Evolutionary conservation across 2,329 filamentous ascomycete species (phyloP), one percentile per base, ranked within the genome.

Genomic region (Colletotrichum godetiae): DNA sequence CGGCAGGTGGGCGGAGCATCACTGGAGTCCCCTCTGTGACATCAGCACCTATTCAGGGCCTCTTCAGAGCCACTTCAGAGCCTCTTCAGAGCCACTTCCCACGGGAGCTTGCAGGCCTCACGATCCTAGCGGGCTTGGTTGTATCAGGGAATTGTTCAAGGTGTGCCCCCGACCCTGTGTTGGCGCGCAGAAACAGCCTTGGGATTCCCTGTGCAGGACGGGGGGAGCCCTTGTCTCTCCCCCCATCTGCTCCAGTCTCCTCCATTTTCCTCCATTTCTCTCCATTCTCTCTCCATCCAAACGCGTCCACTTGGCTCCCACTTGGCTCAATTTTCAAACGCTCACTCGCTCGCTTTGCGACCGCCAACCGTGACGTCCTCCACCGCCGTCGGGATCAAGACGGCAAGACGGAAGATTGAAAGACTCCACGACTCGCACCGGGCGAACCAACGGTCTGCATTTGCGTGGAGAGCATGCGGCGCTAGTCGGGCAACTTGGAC

Each of bases 61-160:
- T 59, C 67, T 19, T 61, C 67, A 70, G 42, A 57, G 29, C 67
- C 67, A 29, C 60, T 29, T 61, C 60, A 70, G 42, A 57, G 29
- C 67, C 67, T 24, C 60, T 29, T 61, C 60, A 70, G 42, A 42
- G 24, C 67, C 67, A 29, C 60, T 29, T 65, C 37, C 46, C 42
- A 70, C 70, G 70, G 67, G 67, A 73, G 35, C 67, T 70, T 58
- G 70, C 70, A 65, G 70, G 70, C 60, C 56, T 66, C 56, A 15
- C 67, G 71, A 73, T 71, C 61, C 70, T 61, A 71, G 70, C 35
- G 67, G 70, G 67, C 67, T 73, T 73, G 71, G 67, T 71, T n/a
- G 46, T 71, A 67, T 70, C 61, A 53, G 61, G 71, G 71, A 55
- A 37, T 42, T 42, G 15, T 42, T 42, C 37, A 42, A 42, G 37